Evolutionary conservation across 202 grass and related monocot genomes (phyloP).

Genomic region (Digitaria exilis): DNA sequence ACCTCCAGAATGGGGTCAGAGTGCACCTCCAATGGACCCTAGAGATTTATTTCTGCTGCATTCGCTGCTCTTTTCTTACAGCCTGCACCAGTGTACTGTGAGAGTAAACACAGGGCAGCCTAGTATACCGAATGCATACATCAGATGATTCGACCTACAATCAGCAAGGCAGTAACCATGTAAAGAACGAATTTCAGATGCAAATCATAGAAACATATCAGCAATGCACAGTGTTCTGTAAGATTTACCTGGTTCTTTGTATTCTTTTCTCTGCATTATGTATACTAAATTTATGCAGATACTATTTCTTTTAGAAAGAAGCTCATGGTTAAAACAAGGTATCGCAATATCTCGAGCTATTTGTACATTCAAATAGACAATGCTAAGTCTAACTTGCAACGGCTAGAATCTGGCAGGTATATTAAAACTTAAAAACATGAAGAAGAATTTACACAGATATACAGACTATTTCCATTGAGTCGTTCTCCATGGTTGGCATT

Average conservation of each 20-base stretch:
- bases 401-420: constrained; percentile 5
- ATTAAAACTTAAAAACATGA: constrained; percentile 3
- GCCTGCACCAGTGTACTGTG: constrained; percentile 46
- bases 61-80: constrained; percentile 60
- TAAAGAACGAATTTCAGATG: constrained; percentile 35
- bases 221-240: constrained; percentile 5
- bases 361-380: not conserved
- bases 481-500: constrained; percentile 12
- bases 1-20: constrained; percentile 45
- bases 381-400: not conserved
- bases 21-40: constrained; percentile 59
- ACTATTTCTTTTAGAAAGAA: constrained; percentile 16
- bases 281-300: not conserved
- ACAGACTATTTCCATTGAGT: not conserved
- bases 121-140: constrained; percentile 44
- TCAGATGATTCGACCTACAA: constrained; percentile 29
- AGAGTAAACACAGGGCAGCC: constrained; percentile 46
- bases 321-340: not conserved
- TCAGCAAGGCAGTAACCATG: not conserved
- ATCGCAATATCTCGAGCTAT: not conserved
- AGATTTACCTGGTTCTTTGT: constrained; percentile 5
- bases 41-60: constrained; percentile 46
- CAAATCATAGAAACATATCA: not conserved
- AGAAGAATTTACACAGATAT: not conserved
- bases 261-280: constrained; percentile 14